phyloP scores from a whole-genome alignment of 345 rosid genomes.

The Sisymbrium altissimum region DNA sequence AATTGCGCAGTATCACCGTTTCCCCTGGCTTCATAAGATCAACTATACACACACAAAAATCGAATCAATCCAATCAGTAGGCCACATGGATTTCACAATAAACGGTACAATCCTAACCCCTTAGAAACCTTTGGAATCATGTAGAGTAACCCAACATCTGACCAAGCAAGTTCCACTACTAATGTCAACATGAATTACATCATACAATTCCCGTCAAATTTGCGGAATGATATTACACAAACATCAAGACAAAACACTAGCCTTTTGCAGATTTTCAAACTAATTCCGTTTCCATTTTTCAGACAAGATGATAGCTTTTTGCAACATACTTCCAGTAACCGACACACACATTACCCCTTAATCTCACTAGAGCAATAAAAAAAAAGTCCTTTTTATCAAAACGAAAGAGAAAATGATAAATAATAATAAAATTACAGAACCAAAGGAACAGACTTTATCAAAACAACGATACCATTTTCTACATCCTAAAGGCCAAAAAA shows the following conservation, averaged over 20 bases:
- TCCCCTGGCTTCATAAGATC: constrained; percentile 65
- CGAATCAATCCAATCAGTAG: background rate
- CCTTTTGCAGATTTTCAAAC: background rate
- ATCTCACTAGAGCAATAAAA: no score
- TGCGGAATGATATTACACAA: background rate
- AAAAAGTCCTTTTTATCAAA: background rate
- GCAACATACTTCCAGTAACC: background rate
- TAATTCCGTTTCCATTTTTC: background rate
- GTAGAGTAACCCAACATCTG: background rate
- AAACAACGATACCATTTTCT: background rate
- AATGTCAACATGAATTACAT: background rate
- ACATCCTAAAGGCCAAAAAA: background rate
- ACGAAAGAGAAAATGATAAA: background rate
- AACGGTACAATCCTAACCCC: background rate
- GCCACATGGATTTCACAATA: background rate
- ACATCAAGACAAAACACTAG: background rate
- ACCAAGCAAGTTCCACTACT: background rate
- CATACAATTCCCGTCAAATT: background rate
- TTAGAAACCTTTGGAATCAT: background rate
- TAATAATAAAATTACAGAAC: background rate
- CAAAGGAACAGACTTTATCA: background rate
- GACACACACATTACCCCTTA: background rate
- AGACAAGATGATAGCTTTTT: background rate
- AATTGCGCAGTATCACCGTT: constrained; percentile 77
- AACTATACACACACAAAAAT: constrained; percentile 37